Conservation (phyloP, 345 rosid species). For the Bretschneidera sinensis region DNA sequence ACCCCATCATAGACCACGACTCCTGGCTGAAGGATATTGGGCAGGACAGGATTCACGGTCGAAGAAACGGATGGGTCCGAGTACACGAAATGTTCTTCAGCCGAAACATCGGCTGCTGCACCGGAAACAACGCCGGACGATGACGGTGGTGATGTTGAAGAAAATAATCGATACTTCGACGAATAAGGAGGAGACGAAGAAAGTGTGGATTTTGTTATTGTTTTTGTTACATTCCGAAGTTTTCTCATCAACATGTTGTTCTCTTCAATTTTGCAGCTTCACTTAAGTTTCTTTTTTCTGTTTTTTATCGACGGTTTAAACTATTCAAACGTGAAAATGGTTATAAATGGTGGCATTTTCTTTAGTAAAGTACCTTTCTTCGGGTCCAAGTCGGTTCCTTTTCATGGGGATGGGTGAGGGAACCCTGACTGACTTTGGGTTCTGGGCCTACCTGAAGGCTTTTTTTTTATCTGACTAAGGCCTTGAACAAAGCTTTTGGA, state of each 20-base stretch:
- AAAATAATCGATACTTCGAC: conserved; percentile 2
- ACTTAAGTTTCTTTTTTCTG: not conserved
- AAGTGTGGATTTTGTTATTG: conserved; percentile 5
- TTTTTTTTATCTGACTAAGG: too few species aligned
- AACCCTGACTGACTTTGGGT: too few species aligned
- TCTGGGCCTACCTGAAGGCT: too few species aligned
- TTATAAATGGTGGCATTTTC: not conserved
- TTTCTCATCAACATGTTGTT: conserved; percentile 2
- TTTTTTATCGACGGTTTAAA: not conserved
- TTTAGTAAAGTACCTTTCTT: conserved; percentile 4
- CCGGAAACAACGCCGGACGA: conserved; percentile 23
- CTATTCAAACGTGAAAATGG: not conserved
- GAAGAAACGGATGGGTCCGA: conserved; percentile 26
- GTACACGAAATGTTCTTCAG: conserved; percentile 29
- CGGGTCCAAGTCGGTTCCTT: conserved; percentile 16
- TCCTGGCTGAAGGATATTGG: conserved; percentile 73
- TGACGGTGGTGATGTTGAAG: conserved; percentile 18
- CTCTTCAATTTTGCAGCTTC: too few species aligned
- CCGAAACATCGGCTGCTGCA: conserved; percentile 30
- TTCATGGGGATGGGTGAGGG: too few species aligned
- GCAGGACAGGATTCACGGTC: conserved; percentile 29
- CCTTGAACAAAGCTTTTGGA: too few species aligned
- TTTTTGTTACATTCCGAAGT: not conserved
- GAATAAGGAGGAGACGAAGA: conserved; percentile 2
- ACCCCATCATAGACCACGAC: conserved; percentile 93